Evolutionary conservation across 2,329 filamentous ascomycete genomes (phyloP), one percentile per base, ranked within the genome.

Genomic region (Helotiales sp.): DNA sequence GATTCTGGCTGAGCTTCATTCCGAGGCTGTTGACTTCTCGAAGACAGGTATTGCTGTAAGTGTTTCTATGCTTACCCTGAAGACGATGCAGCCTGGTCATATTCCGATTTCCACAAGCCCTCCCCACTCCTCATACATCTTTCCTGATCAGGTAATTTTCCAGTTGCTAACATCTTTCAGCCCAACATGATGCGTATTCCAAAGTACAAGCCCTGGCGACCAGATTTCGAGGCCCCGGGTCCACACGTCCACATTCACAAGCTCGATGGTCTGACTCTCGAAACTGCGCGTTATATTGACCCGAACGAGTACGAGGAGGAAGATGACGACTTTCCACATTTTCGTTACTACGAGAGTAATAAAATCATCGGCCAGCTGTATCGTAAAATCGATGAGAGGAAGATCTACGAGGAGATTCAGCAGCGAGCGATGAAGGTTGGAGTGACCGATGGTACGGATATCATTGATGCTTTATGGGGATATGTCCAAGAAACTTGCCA

Each of bases 21-120:
- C 88, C 0, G 85, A 80, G 0, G 88, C 87, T 0, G 88, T 91
- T 0, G 88, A 91, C 69, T 91, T 89, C 65, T 89, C 87, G 2
- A 91, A 91, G 71, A 89, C 87, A 0, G 90, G 90, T 0, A 83
- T 87, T 25, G 71, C 79, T 0, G 84, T 85, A 5, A 72, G 51
- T 54, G 27, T 49, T 25, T 3, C 4, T 27, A 7, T 17, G 5
- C 25, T 44, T 38, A 12, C 17, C 15, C 25, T 29, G 9, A n/a
- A n/a, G n/a, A n/a, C n/a, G n/a, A n/a, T n/a, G n/a, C n/a, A n/a
- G n/a, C n/a, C n/a, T n/a, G n/a, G n/a, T n/a, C n/a, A n/a, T n/a
- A n/a, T n/a, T n/a, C n/a, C n/a, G n/a, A n/a, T n/a, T n/a, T n/a
- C n/a, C n/a, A n/a, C n/a, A n/a, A n/a, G n/a, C n/a, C n/a, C n/a